Base-by-base conservation (phyloP, 495 filamentous ascomycete genomes). In the Penicillium tannophilum region DNA sequence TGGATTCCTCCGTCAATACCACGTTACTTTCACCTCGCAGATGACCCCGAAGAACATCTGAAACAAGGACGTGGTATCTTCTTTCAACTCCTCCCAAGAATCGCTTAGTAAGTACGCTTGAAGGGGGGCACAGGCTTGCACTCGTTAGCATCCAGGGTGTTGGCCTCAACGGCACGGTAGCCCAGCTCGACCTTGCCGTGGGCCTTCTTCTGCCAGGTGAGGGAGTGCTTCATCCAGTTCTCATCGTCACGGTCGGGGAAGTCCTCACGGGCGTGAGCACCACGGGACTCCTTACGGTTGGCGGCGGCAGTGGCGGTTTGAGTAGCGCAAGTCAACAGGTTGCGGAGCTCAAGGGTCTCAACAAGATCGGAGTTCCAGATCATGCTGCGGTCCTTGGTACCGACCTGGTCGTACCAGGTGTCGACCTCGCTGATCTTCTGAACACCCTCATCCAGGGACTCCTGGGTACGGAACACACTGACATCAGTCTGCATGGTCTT, bases 341-440 rank as follows among this genome's bases (percentile, higher is more conserved):
- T 98, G 64, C 91, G 81, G 66, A 97, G 81, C 78, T 98, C 93
- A 43, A 98, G 84, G 28, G 92, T 95, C 85, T 98, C 93, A 54
- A 96, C 90, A 30, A 98, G 84, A 67, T 98, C 93, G 39, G 90
- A 91, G 86, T 98, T 98, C 93, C 93, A 98, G 80, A 98, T 97
- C 94, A 98, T 97, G 85, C 90, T 93, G 69, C 93, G 89, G 74
- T 98, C 93, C 83, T 95, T 96, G 75, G 90, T 96, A 66, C 90
- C 90, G 60, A 97, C 86, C 70, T 96, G 84, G 55, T 74, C 70
- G 78, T 89, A 98, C 61, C 79, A 86, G 67, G 85, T 74, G 72
- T 98, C 94, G 64, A 97, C 88, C 60, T 89, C 82, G 65, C 76
- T 84, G 65, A 98, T 90, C 75, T 84, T 89, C 68, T 77, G 72